Conservation (phyloP, 768 basidiomycete species). For the Psilocybe cyanescens region DNA sequence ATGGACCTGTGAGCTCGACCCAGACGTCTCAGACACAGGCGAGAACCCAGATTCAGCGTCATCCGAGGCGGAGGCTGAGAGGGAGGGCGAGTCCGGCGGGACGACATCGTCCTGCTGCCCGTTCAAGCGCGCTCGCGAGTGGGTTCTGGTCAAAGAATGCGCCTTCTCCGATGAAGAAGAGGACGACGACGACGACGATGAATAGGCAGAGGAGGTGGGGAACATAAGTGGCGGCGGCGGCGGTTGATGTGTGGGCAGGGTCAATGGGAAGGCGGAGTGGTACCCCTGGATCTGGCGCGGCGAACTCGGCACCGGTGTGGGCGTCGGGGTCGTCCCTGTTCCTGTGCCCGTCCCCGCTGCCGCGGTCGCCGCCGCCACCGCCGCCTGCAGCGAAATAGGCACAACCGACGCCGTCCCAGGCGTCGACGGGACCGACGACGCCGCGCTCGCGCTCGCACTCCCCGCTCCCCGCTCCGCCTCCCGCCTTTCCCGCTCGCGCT, state of each 20-base stretch:
- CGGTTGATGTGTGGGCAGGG: constrained; percentile 28
- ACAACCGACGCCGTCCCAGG: constrained; percentile 6
- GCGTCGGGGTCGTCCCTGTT: background rate
- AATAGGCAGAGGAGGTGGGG: background rate
- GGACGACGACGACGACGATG: constrained; percentile 29
- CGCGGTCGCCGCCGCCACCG: too few relatives aligned
- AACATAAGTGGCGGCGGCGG: constrained; percentile 10
- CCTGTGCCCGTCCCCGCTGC: background rate
- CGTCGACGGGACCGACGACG: constrained; percentile 47
- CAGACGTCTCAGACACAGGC: constrained; percentile 30
- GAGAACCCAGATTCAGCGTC: constrained; percentile 24
- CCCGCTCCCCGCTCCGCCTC: constrained; percentile 3
- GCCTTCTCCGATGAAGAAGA: constrained; percentile 28
- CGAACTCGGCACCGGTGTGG: constrained; percentile 16
- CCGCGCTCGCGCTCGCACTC: constrained; percentile 29
- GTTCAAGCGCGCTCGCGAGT: too few relatives aligned
- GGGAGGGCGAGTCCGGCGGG: background rate
- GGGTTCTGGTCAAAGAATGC: background rate
- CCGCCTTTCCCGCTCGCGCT: constrained; percentile 15
- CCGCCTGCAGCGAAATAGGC: background rate
- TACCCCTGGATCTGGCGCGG: constrained; percentile 22
- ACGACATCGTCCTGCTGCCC: too few relatives aligned
- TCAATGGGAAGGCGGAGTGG: constrained; percentile 32
- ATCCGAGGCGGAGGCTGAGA: constrained; percentile 16
- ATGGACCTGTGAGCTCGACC: background rate